Evolutionary conservation across 768 basidiomycete species (phyloP).

Genomic region (Cubamyces sp.): DNA sequence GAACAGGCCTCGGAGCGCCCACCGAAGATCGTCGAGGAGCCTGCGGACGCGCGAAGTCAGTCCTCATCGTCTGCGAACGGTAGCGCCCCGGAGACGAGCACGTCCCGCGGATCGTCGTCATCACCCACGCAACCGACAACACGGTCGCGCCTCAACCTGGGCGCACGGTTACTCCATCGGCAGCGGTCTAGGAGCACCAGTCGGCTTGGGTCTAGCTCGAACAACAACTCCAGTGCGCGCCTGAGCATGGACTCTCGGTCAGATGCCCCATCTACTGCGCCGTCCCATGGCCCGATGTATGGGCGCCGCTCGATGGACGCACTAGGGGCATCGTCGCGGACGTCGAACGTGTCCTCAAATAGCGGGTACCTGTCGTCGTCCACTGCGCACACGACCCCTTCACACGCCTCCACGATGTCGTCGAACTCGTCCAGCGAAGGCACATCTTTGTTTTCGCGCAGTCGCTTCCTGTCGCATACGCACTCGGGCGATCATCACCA

Average conservation of each 20-base stretch:
- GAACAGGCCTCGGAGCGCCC: conserved; percentile 22
- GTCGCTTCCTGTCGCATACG: conserved; percentile 15
- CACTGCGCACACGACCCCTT: conserved; percentile 4
- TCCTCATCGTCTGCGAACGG: not conserved
- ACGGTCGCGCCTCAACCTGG: conserved; percentile 47
- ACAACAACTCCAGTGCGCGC: conserved; percentile 23
- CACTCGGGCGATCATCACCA: conserved; percentile 21
- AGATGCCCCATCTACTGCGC: conserved; percentile 9
- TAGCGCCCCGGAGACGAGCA: conserved; percentile 3
- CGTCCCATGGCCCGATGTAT: conserved; percentile 13
- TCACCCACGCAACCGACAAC: conserved; percentile 27
- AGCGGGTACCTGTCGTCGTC: conserved; percentile 2
- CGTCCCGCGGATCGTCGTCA: conserved; percentile 5
- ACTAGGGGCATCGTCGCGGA: conserved; percentile 16
- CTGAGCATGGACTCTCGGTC: conserved; percentile 31
- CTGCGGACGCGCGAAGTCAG: not conserved
- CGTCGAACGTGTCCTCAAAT: conserved; percentile 21
- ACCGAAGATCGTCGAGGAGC: conserved; percentile 29
- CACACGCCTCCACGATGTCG: conserved; percentile 4
- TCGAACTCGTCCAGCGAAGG: conserved; percentile 14
- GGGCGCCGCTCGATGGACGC: conserved; percentile 22
- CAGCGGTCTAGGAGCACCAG: conserved; percentile 31
- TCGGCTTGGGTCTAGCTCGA: not conserved
- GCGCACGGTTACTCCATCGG: conserved; percentile 49
- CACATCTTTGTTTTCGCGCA: conserved; percentile 23